Conservation (phyloP, 208 protist genomes). For the Acanthamoeba lenticulata region DNA sequence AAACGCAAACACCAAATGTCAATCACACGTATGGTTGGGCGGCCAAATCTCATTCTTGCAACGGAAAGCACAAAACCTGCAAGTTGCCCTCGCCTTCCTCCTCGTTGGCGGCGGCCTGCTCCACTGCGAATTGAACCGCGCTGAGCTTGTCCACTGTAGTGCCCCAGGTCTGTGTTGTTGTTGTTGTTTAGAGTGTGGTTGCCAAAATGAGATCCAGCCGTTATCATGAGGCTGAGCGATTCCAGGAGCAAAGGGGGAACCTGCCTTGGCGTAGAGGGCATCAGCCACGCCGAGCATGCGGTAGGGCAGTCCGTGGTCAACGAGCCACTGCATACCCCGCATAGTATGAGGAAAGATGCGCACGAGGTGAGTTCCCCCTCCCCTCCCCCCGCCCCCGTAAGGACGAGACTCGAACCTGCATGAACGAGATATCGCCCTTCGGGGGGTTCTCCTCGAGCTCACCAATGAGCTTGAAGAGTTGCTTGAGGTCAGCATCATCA, state of each 20-base stretch:
- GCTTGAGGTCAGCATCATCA: background rate
- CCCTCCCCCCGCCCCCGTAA: too few species aligned
- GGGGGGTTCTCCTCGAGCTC: constrained; percentile 33
- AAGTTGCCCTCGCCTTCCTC: constrained; percentile 20
- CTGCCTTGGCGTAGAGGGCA: constrained; percentile 20
- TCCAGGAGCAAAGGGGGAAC: background rate
- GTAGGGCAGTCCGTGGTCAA: background rate
- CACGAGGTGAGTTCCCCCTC: too few species aligned
- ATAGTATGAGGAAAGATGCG: too few species aligned
- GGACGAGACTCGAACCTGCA: background rate
- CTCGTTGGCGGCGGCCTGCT: constrained; percentile 15
- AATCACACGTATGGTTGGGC: background rate
- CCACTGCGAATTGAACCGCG: constrained; percentile 10
- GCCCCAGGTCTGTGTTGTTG: background rate
- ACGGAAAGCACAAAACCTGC: background rate
- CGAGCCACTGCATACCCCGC: background rate
- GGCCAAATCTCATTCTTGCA: background rate
- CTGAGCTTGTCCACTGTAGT: constrained; percentile 27
- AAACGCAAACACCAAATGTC: too few species aligned
- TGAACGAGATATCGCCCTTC: constrained; percentile 14
- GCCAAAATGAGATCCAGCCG: too few species aligned
- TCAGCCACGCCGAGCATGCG: constrained; percentile 28
- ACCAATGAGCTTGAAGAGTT: background rate
- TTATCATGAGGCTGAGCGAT: background rate
- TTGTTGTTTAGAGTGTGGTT: too few species aligned